Evolutionary conservation across 148 eudicot species (phyloP).

Genomic region (Vaccinium corymbosum): DNA sequence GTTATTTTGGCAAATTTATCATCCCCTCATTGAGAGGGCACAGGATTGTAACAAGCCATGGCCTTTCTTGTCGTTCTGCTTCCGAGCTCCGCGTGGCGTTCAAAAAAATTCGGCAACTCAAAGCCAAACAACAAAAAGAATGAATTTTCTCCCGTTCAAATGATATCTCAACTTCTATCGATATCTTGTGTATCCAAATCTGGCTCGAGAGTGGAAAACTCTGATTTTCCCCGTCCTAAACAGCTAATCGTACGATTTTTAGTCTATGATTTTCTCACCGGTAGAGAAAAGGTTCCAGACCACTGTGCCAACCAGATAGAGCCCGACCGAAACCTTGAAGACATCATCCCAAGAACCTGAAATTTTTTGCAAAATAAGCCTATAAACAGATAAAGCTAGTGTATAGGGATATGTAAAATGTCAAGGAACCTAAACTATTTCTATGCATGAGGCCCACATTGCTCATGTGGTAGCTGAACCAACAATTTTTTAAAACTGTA

Average conservation of each 20-base stretch:
- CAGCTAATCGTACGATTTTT: not conserved
- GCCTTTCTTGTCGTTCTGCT: not conserved
- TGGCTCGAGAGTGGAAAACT: not conserved
- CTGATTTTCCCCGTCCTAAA: not conserved
- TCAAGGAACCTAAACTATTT: not conserved
- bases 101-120: not conserved
- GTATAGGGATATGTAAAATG: not conserved
- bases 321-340: conserved; percentile 80
- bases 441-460: not conserved
- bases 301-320: conserved; percentile 81
- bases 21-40: not conserved
- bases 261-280: conserved; percentile 81
- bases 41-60: not conserved
- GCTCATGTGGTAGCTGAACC: conserved; percentile 9
- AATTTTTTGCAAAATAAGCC: not conserved
- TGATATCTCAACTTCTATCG: not conserved
- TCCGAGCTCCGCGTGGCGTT: not conserved
- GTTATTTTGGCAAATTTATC: not conserved
- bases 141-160: not conserved
- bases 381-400: not conserved
- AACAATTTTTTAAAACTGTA: not conserved
- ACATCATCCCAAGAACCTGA: conserved; percentile 98
- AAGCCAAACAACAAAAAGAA: not conserved
- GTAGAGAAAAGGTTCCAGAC: conserved; percentile 91
- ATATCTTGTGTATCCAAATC: not conserved